Conservation (phyloP, 2,329 filamentous ascomycete species). For the Elsinoe necatrix region DNA sequence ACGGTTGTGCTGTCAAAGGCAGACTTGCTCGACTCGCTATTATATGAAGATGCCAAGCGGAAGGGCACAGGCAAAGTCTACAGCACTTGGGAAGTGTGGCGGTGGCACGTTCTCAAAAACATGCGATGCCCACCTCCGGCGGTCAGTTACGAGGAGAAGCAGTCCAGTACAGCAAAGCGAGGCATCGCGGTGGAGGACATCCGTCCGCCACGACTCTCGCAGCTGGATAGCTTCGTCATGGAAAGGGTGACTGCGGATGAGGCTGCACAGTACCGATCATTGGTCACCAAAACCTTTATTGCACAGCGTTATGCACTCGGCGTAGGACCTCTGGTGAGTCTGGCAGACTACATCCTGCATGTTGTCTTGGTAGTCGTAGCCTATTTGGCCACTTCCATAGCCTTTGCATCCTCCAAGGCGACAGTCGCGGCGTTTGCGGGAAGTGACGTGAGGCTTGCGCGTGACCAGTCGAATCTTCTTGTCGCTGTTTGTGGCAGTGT, state of each 20-base stretch:
- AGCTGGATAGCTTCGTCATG: slow-evolving; percentile 34
- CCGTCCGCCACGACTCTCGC: slow-evolving; percentile 30
- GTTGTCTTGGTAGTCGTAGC: slow-evolving; percentile 1
- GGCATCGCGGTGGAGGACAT: slow-evolving; percentile 30
- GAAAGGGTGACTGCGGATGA: slow-evolving; percentile 16
- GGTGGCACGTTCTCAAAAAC: slow-evolving; percentile 32
- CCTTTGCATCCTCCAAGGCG: background rate
- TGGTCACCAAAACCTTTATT: slow-evolving; percentile 35
- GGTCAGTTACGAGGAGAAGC: slow-evolving; percentile 29
- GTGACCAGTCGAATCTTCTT: slow-evolving; percentile 8
- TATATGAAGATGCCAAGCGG: slow-evolving; percentile 21
- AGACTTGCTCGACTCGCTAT: slow-evolving; percentile 42
- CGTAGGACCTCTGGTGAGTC: slow-evolving; percentile 10
- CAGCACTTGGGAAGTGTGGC: slow-evolving; percentile 15
- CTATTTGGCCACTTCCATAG: background rate
- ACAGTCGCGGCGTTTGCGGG: background rate
- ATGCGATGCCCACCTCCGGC: slow-evolving; percentile 35
- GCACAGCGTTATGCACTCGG: slow-evolving; percentile 30
- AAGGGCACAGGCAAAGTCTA: background rate
- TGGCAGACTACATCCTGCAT: slow-evolving; percentile 5
- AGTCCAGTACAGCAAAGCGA: background rate
- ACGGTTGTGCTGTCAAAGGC: slow-evolving; percentile 52
- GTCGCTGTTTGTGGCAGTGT: background rate
- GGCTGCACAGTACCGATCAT: slow-evolving; percentile 30
- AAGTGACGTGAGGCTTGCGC: slow-evolving; percentile 5